Evolutionary conservation across 306 rosid genomes (phyloP).

Genomic region (Pueraria montana): DNA sequence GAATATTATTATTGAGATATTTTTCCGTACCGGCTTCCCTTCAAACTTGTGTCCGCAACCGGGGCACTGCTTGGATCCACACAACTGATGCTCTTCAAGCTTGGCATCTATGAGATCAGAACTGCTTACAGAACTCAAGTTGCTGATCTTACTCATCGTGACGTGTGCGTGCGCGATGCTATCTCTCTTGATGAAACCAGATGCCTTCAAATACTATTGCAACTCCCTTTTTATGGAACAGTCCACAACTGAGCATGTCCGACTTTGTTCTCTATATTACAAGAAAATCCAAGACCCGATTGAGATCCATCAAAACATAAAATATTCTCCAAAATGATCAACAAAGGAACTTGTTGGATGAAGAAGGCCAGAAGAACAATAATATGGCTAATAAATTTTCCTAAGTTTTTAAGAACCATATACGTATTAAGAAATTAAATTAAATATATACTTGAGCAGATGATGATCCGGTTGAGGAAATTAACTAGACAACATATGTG

Average conservation of each 20-base stretch:
- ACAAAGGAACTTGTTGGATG: slow-evolving; percentile 28
- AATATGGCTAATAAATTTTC: slow-evolving; percentile 39
- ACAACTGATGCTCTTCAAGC: slow-evolving; percentile 95
- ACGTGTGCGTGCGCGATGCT: slow-evolving; percentile 11
- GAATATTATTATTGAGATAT: slow-evolving; percentile 51
- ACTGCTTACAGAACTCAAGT: slow-evolving; percentile 67
- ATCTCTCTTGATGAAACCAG: slow-evolving; percentile 44
- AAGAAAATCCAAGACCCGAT: slow-evolving; percentile 23
- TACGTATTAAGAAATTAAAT: slow-evolving; percentile 9
- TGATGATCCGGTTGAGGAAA: slow-evolving; percentile 46
- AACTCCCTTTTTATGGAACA: slow-evolving; percentile 44
- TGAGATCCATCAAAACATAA: slow-evolving; percentile 27
- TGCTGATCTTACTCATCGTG: slow-evolving; percentile 63
- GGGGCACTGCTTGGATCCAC: slow-evolving; percentile 98
- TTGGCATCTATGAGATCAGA: slow-evolving; percentile 94
- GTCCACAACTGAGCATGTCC: slow-evolving; percentile 55
- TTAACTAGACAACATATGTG: slow-evolving; percentile 1
- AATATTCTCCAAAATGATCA: slow-evolving; percentile 28
- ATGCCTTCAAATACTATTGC: slow-evolving; percentile 15
- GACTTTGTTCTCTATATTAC: slow-evolving; percentile 34
- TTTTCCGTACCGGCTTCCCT: slow-evolving; percentile 76
- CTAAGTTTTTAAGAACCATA: neutral
- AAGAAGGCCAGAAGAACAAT: slow-evolving; percentile 22
- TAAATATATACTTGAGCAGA: neutral
- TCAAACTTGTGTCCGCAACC: slow-evolving; percentile 95